Percentiles rank a stretch among this genome's conserved stretches.
Evolutionary conservation across 2,329 filamentous ascomycete genomes (phyloP).

Genomic region (Diaporthe aspalathi): DNA sequence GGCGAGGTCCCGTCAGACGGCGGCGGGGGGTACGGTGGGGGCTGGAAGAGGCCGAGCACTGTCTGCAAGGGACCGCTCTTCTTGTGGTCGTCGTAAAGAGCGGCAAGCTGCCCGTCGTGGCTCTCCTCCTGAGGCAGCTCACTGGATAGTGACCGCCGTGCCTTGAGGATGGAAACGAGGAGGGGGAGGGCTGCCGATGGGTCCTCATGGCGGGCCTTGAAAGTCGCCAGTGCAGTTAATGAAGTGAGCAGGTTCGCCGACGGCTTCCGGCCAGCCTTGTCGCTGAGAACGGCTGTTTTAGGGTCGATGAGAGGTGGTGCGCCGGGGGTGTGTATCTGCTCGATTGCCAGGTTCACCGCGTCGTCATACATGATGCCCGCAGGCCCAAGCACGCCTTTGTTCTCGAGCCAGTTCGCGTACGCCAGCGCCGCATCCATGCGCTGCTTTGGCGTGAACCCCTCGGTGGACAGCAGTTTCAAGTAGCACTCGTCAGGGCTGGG

Average conservation of each 20-base stretch:
- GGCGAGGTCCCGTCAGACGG: constrained; percentile 76
- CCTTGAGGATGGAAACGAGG: constrained; percentile 84
- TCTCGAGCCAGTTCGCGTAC: constrained; percentile 88
- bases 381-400: constrained; percentile 73
- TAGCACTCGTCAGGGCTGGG: constrained; percentile 82
- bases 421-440: constrained; percentile 83
- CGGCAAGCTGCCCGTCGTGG: not conserved
- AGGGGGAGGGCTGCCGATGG: constrained; percentile 80
- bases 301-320: constrained; percentile 65
- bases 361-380: constrained; percentile 80
- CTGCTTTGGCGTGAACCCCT: constrained; percentile 82
- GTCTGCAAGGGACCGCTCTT: constrained; percentile 39
- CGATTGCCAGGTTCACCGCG: constrained; percentile 79
- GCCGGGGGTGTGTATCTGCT: constrained; percentile 56
- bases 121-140: constrained; percentile 38
- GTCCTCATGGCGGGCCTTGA: constrained; percentile 78
- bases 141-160: constrained; percentile 71
- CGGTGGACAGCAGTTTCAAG: constrained; percentile 81
- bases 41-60: constrained; percentile 46
- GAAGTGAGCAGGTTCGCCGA: constrained; percentile 80
- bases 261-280: constrained; percentile 62
- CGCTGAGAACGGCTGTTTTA: constrained; percentile 72
- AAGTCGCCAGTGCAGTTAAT: constrained; percentile 81
- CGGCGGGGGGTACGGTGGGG: constrained; percentile 76
- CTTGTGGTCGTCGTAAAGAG: not conserved